Evolutionary conservation across 352 stramenopile species (phyloP), one percentile per base, ranked within the genome.

Genomic region (Phytophthora sp.): DNA sequence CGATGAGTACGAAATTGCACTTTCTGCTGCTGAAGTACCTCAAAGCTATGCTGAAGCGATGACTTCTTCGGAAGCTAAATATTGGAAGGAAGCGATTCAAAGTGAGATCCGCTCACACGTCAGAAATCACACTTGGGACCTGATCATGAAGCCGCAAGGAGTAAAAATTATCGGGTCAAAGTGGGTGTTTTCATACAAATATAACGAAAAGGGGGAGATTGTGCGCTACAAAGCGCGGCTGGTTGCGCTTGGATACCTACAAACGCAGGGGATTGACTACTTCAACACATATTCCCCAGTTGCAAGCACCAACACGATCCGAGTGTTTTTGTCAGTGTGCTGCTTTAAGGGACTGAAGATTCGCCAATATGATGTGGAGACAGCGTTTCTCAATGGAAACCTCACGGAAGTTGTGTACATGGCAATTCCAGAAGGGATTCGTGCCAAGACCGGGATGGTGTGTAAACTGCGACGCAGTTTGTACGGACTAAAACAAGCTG

Each of bases 401-500:
- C 30, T 80, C 6, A 35, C 72, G 5, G 67, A 76, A 49, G 32
- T 54, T 5, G 54, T 77, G 2, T 75, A 69, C 28, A 84, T 75
- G 57, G 21, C 28, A 7, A 4, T 45, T 4, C 64, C 67, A 0
- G 3, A 69, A 39, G 70, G 48, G 27, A 21, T 78, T 13, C 15
- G 44, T 10, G 48, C 37, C 12, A 3, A 20, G 0, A 21, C 42
- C 7, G 53, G 42, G 9, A 57, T 52, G 41, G 64, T 76, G 2
- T 80, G 55, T 31, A 15, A 42, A 21, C 52, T 79, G 21, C 45
- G 39, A 18, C 52, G 56, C 7, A 71, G 58, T 43, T 10, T 84
- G 0, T 82, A 84, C 35, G 72, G 57, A 4, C 42, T 81, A 3
- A 73, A 79, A 17, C 57, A 84, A 59, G 53, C 66, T 6, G 30